Conservation (phyloP, 495 filamentous ascomycete species). For the Penicillium tannophilum region DNA sequence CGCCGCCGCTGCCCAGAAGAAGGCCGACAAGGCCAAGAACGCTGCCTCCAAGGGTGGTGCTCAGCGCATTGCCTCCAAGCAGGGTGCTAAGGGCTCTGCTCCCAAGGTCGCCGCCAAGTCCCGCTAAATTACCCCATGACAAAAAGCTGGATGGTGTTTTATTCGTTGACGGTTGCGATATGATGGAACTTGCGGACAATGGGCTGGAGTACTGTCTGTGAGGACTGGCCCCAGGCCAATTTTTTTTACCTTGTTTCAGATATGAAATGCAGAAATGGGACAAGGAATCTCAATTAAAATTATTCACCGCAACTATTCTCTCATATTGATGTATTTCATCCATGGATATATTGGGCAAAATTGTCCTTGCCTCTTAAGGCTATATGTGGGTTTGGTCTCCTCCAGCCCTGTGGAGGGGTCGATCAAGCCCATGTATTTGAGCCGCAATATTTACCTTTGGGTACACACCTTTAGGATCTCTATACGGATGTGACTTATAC, state of each 20-base stretch:
- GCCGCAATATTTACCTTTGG: not conserved
- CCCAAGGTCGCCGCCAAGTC: slow-evolving; percentile 83
- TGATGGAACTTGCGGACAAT: slow-evolving; percentile 33
- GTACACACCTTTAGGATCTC: not conserved
- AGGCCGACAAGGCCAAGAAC: slow-evolving; percentile 98
- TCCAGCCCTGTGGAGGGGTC: not conserved
- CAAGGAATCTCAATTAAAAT: slow-evolving; percentile 28
- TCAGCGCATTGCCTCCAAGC: slow-evolving; percentile 86
- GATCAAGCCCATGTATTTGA: not conserved
- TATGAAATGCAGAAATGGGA: slow-evolving; percentile 33
- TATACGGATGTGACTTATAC: not conserved
- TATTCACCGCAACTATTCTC: slow-evolving; percentile 11
- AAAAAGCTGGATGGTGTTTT: slow-evolving; percentile 32
- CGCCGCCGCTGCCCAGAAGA: slow-evolving; percentile 85
- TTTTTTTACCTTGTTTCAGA: slow-evolving; percentile 32
- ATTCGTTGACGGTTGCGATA: slow-evolving; percentile 34
- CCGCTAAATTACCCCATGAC: slow-evolving; percentile 64
- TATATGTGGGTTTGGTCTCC: not conserved
- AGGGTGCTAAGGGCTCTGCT: slow-evolving; percentile 89
- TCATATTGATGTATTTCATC: not conserved
- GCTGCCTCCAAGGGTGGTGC: slow-evolving; percentile 74
- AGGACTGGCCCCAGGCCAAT: slow-evolving; percentile 27
- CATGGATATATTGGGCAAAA: not conserved
- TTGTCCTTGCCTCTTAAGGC: not conserved
- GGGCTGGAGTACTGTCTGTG: slow-evolving; percentile 30